phyloP scores from a whole-genome alignment of 2,329 filamentous ascomycete genomes.

The Aureobasidium sp. region DNA sequence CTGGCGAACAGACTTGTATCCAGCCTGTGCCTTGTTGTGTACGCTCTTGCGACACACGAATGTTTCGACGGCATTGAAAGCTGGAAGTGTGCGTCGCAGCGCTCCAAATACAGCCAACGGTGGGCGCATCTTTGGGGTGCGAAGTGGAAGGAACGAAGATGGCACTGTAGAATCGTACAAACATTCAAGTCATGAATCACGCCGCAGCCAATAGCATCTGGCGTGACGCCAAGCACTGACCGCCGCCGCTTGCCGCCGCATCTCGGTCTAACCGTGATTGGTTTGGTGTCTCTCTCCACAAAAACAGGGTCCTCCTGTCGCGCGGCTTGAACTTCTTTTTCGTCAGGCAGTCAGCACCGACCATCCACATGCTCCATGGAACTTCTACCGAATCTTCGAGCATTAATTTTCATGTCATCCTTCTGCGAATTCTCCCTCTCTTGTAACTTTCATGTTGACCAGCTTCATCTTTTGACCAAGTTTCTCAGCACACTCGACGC shows the following conservation, averaged over 20 bases:
- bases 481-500: background rate
- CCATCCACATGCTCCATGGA: background rate
- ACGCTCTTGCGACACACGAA: constrained; percentile 28
- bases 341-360: background rate
- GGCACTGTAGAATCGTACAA: background rate
- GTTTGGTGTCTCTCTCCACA: background rate
- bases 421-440: background rate
- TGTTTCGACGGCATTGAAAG: background rate
- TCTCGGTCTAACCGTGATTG: background rate
- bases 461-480: background rate
- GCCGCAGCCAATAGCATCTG: background rate
- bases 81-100: constrained; percentile 5
- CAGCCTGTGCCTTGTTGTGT: constrained; percentile 21
- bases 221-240: constrained; percentile 11
- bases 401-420: background rate
- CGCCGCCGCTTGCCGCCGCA: background rate
- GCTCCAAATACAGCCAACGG: constrained; percentile 14
- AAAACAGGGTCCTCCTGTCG: background rate
- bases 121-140: constrained; percentile 11
- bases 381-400: background rate
- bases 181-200: background rate
- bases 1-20: constrained; percentile 23
- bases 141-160: background rate
- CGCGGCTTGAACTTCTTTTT: constrained; percentile 8
- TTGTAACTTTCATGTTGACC: background rate